phyloP scores from a whole-genome alignment of 345 rosid species.

The Eucalyptus pauciflora region DNA sequence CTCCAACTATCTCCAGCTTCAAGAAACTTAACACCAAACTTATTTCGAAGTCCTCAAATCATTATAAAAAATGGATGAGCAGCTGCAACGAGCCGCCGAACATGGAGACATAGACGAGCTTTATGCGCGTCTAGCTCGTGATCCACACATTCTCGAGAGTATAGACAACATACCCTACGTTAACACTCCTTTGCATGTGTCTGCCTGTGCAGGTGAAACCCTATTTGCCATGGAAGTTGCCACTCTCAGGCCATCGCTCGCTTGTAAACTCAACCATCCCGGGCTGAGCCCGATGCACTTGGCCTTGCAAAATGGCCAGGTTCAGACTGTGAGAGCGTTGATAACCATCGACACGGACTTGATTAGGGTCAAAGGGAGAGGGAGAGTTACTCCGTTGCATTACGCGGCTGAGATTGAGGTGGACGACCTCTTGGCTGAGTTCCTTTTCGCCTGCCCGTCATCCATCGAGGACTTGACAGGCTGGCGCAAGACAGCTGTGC shows the following conservation, averaged over 20 bases:
- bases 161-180: background rate
- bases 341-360: background rate
- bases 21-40: background rate
- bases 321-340: background rate
- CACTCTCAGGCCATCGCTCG: slow-evolving; percentile 1
- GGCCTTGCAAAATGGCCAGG: background rate
- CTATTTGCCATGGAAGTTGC: slow-evolving; percentile 8
- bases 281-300: slow-evolving; percentile 4
- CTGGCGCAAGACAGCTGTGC: slow-evolving; percentile 1
- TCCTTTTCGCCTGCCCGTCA: background rate
- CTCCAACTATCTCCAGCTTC: background rate
- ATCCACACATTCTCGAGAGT: background rate
- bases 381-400: slow-evolving; percentile 9
- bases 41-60: background rate
- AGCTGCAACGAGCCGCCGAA: background rate
- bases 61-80: background rate
- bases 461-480: slow-evolving; percentile 4
- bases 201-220: slow-evolving; percentile 10
- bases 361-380: background rate
- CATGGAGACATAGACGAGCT: background rate
- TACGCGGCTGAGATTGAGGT: background rate
- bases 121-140: background rate
- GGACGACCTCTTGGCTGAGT: background rate
- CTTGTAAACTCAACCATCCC: background rate
- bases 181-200: slow-evolving; percentile 3